Evolutionary conservation across 495 filamentous ascomycete species (phyloP), one percentile per base, ranked within the genome.

Genomic region (Lindgomyces ingoldianus): DNA sequence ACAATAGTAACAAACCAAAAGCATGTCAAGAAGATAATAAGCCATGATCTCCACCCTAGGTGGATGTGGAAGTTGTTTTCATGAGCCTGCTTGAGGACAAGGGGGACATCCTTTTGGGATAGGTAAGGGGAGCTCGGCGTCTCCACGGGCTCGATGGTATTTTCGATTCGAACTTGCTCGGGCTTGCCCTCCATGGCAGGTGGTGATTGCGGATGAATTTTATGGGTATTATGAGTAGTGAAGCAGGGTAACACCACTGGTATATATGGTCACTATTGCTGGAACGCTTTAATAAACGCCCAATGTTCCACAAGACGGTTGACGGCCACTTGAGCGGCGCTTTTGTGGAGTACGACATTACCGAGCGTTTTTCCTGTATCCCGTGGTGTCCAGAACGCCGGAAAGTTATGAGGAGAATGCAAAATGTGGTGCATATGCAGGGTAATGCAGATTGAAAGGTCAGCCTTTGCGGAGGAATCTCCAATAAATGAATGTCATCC

Each of bases 1-100:
- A 14, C 11, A 1, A 0, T 21, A 3, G 0, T 2, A 44, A 9
- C 36, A 33, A 19, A 21, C 39, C 12, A 25, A 58, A 70, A 72
- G 47, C 63, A 70, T 18, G 67, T 47, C 12, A 72, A 58, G 22
- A 74, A 68, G 19, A 74, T 70, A 8, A 70, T 67, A 10, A 69
- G 25, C 69, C 69, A 69, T n/a, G 61, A 65, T 21, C 57, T 47
- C 69, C 69, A 71, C 30, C 66, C 64, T 21, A 71, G 41, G 27
- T 68, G 24, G 42, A 71, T 48, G 46, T 71, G 69, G 25, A 48
- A 48, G 9, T 9, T 24, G 22, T 48, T 48, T 48, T 48, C 45
- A n/a, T 65, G 45, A 4, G 67, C 62, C 22, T 54, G 25, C 21
- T 55, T 29, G 14, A 46, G 51, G 22, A 60, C 62, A 21, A 49